These are phyloP conservation scores for Diplocarpon mali DNA, from an alignment of 2,329 filamentous ascomycete genomes.

Conservation along the genomic window DNA sequence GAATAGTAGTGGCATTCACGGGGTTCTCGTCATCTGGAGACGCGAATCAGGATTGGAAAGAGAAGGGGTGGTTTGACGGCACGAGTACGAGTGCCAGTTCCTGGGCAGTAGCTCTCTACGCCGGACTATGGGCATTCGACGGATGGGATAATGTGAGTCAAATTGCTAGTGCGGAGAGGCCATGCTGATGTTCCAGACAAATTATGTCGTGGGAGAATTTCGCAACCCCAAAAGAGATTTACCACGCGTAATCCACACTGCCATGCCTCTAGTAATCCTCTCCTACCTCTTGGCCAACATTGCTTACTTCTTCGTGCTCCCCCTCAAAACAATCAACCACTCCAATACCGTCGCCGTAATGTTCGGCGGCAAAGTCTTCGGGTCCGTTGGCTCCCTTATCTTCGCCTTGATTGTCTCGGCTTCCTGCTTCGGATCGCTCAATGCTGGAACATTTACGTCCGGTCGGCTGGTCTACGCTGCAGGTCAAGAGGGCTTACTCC, in stretches of 20 bases:
- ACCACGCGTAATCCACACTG: conserved; percentile 89
- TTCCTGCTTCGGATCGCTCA: conserved; percentile 89
- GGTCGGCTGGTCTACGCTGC: conserved; percentile 88
- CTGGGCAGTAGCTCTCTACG: conserved; percentile 92
- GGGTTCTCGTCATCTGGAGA: conserved; percentile 68
- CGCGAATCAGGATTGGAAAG: conserved; percentile 78
- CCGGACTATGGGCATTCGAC: conserved; percentile 94
- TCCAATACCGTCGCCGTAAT: conserved; percentile 94
- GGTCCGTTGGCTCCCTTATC: conserved; percentile 67
- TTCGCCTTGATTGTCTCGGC: conserved; percentile 83
- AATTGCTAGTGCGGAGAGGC: not conserved
- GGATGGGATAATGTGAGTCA: conserved; percentile 90
- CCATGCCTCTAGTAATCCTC: conserved; percentile 86
- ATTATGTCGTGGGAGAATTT: conserved; percentile 96
- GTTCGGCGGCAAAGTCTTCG: conserved; percentile 86
- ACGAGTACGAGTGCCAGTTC: conserved; percentile 70
- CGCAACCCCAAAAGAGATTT: conserved; percentile 83
- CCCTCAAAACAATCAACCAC: conserved; percentile 65
- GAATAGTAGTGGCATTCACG: conserved; percentile 79
- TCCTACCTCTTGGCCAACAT: conserved; percentile 87
- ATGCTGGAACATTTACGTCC: conserved; percentile 87
- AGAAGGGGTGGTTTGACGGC: conserved; percentile 75
- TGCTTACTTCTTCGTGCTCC: conserved; percentile 88
- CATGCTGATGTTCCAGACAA: conserved; percentile 51
- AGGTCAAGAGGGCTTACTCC: conserved; percentile 90